Conservation (phyloP, 2,329 filamentous ascomycete species). For the Verruconis gallopava region DNA sequence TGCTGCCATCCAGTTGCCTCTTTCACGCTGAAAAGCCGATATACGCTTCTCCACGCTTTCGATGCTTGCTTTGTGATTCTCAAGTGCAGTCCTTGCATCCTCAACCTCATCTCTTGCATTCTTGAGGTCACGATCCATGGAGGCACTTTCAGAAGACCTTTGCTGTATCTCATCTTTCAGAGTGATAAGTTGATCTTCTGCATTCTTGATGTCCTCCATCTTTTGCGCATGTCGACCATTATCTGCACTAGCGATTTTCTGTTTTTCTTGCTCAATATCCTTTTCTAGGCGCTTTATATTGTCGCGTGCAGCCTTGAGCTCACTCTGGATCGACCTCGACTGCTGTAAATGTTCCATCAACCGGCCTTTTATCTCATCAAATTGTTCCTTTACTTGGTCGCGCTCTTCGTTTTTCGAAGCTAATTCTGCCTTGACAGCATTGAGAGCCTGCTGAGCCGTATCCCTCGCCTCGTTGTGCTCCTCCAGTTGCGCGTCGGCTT, state of each 20-base stretch:
- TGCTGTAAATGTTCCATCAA: slow-evolving; percentile 1
- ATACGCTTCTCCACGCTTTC: background rate
- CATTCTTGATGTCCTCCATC: slow-evolving; percentile 44
- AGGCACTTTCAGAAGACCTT: slow-evolving; percentile 25
- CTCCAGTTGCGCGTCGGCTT: background rate
- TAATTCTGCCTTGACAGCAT: slow-evolving; percentile 3
- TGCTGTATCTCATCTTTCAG: slow-evolving; percentile 30
- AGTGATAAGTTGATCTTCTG: slow-evolving; percentile 37
- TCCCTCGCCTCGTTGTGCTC: slow-evolving; percentile 2
- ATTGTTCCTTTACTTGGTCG: slow-evolving; percentile 33
- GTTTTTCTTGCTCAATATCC: background rate
- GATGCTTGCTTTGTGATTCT: background rate
- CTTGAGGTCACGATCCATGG: slow-evolving; percentile 21
- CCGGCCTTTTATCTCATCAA: slow-evolving; percentile 26
- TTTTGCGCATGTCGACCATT: slow-evolving; percentile 56
- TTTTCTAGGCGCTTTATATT: slow-evolving; percentile 21
- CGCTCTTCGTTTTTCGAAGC: slow-evolving; percentile 2
- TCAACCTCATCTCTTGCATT: slow-evolving; percentile 1
- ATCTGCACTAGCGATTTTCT: slow-evolving; percentile 32
- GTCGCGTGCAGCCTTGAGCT: slow-evolving; percentile 31
- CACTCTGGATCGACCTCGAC: slow-evolving; percentile 30
- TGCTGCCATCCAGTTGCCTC: slow-evolving; percentile 2
- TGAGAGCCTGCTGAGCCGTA: background rate
- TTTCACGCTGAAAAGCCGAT: background rate
- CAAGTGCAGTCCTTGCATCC: background rate